phyloP scores from a whole-genome alignment of 2,329 filamentous ascomycete species.

The Talaromyces sp. region DNA sequence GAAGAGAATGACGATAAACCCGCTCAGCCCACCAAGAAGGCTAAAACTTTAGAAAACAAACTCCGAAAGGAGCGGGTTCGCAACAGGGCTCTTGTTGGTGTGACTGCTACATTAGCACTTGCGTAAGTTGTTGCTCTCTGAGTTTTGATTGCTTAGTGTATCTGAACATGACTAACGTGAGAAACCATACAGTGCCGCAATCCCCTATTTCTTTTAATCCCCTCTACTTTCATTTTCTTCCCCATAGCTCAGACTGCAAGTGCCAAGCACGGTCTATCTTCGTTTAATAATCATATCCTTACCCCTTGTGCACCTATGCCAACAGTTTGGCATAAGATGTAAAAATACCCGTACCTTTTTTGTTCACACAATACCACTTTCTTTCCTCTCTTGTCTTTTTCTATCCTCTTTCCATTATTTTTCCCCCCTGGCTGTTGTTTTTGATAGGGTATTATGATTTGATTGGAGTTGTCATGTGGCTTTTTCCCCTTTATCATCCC shows the following conservation, averaged over 20 bases:
- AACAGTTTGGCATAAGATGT: slow-evolving; percentile 13
- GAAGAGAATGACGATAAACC: slow-evolving; percentile 38
- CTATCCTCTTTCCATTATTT: not conserved
- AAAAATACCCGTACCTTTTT: slow-evolving; percentile 14
- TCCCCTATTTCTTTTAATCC: slow-evolving; percentile 44
- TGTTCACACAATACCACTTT: not conserved
- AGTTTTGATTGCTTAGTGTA: not conserved
- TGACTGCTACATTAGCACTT: slow-evolving; percentile 80
- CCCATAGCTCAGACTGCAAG: slow-evolving; percentile 3
- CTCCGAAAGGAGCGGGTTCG: slow-evolving; percentile 80
- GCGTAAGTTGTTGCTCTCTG: slow-evolving; percentile 62
- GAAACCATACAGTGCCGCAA: slow-evolving; percentile 34
- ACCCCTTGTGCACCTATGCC: slow-evolving; percentile 1
- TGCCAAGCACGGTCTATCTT: not conserved
- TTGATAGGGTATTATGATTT: slow-evolving; percentile 6
- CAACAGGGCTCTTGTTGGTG: slow-evolving; percentile 76
- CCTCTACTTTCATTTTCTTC: slow-evolving; percentile 3
- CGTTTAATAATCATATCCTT: slow-evolving; percentile 12
- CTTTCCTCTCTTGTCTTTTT: slow-evolving; percentile 2
- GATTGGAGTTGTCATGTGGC: slow-evolving; percentile 9
- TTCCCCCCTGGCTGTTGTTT: not conserved
- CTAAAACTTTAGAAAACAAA: slow-evolving; percentile 64
- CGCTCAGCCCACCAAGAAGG: slow-evolving; percentile 63
- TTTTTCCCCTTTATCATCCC: not conserved
- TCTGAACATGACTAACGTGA: not conserved